Conservation (phyloP, 257 asterid genomes). For the Striga asiatica region DNA sequence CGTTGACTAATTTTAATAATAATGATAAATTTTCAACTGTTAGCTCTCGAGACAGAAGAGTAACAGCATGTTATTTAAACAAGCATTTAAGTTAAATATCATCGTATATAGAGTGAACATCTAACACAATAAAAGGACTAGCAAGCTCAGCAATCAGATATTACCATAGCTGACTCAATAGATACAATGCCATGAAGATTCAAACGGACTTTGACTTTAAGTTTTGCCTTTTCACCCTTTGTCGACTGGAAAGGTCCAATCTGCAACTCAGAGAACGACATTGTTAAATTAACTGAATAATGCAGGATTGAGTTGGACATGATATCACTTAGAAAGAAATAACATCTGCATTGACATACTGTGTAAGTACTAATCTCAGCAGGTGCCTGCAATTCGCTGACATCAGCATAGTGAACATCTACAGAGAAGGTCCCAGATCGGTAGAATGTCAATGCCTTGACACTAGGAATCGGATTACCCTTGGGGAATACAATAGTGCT, state of each 20-base stretch:
- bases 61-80: too few relatives aligned
- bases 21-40: too few relatives aligned
- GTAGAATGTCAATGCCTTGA: constrained; percentile 83
- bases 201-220: constrained; percentile 75
- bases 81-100: neutral
- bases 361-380: constrained; percentile 76
- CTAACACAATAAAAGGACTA: neutral
- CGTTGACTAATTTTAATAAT: too few relatives aligned
- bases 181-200: constrained; percentile 82
- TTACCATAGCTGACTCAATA: constrained; percentile 73
- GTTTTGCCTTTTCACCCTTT: constrained; percentile 52
- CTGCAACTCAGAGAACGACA: constrained; percentile 23
- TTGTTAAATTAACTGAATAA: too few relatives aligned
- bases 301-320: too few relatives aligned
- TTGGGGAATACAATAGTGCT: constrained; percentile 75
- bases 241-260: constrained; percentile 74
- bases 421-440: constrained; percentile 57
- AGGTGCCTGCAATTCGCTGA: constrained; percentile 56
- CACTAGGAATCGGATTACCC: constrained; percentile 83
- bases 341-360: constrained; percentile 34
- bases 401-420: constrained; percentile 74
- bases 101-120: neutral
- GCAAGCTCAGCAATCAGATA: constrained; percentile 9
- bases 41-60: too few relatives aligned
- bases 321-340: too few relatives aligned